Evolutionary conservation across 495 filamentous ascomycete genomes (phyloP), one percentile per base, ranked within the genome.

Genomic region (Podospora conica): DNA sequence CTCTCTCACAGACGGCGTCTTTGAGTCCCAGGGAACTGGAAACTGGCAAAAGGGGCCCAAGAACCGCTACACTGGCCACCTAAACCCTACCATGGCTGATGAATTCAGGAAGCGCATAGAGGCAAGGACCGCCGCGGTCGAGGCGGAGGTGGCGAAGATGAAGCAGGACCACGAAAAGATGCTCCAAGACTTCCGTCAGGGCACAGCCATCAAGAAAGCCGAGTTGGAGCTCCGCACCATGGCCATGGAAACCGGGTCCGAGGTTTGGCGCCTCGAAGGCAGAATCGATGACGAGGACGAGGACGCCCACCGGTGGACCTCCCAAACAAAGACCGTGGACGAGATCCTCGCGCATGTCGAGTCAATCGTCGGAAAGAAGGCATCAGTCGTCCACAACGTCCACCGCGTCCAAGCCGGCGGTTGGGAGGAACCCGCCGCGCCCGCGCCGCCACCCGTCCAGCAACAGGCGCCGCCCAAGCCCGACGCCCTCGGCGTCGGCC

Each of bases 81-180:
- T 95, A 67, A 87, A 89, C 55, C 78, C 84, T 3, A 86, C 79
- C 25, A 84, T 91, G 68, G 87, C 88, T 11, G 87, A 89, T 58
- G 87, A 92, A 69, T 96, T 98, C 72, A 86, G 87, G 25, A 87
- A 89, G 64, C 85, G 91, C 28, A 90, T 90, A 6, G 78, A 81
- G 48, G 85, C 86, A 28, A 87, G 86, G 67, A 82, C 90, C 2
- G 80, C 79, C 2, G 82, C 90, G 33, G 86, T 87, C 65, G 85
- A 87, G 53, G 86, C 85, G 6, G 93, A 97, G 74, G 91, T 97
- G 55, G 87, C 93, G 68, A 83, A 87, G 61, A 82, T 98, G 82
- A 93, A 90, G 78, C 82, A 81, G 12, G 84, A 90, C 25, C 93
- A 98, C 75, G 86, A 85, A 1, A 88, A 82, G 68, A 82, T 86